Base-by-base conservation (phyloP, 1,284 basidiomycete genomes). In the Boletus sp. region DNA sequence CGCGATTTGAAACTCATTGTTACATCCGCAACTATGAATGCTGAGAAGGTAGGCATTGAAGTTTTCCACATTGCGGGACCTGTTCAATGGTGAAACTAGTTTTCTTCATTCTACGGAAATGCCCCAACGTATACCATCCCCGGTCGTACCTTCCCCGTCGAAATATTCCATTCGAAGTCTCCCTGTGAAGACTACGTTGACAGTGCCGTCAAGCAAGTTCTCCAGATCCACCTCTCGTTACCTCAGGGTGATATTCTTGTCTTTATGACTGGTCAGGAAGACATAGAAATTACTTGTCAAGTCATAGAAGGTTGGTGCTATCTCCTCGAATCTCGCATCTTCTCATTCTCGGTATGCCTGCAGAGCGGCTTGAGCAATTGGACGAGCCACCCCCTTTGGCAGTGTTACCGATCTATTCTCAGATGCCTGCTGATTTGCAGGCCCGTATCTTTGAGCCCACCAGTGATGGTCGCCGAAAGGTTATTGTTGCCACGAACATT, bases 191-290 rank as follows among this genome's bases (percentile, higher is more conserved):
- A 99, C 73, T 99, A 99, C 70, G 97, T 99, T 61, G 97, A 99
- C 71, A 90, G 92, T 64, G 93, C 97, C 0, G 96, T 99, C 65
- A 99, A 98, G 79, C 96, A 99, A 77, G 92, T 98, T 10, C 82
- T 99, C 11, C 93, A 97, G 70, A 98, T 99, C 55, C 97, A 99
- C 73, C 81, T 99, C 28, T 95, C 95, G 0, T 84, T 92, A 23
- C 94, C 95, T n/a, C 87, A 88, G 1, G 97, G 97, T 8, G 97
- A 99, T 78, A 94, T 99, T 59, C 82, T 99, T 40, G 94, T 99
- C 19, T 99, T 99, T 77, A 99, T 99, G 97, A 99, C 97, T 30
- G 97, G 97, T 58, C 97, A 99, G 77, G 97, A 99, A 77, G 97
- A 99, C 74, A 99, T 99, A 64, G 95, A 98, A 75, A 83, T 94